These are phyloP conservation scores for Dorcoceras hygrometricum DNA, from an alignment of 257 asterid genomes.

Conservation along the genomic window DNA sequence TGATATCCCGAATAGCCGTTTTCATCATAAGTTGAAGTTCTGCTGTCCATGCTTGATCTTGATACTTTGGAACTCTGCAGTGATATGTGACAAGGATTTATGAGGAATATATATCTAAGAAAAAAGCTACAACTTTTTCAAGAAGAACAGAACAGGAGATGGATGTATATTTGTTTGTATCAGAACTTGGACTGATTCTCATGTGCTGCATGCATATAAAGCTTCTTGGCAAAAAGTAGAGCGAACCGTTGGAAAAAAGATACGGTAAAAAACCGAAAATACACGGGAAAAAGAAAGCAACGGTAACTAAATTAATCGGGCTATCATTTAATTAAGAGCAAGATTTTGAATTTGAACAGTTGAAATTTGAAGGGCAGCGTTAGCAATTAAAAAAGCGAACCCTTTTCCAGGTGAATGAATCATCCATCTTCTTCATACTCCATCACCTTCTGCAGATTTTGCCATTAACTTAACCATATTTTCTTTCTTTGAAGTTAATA, in stretches of 20 bases:
- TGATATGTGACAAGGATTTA: no score
- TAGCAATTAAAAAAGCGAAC: no score
- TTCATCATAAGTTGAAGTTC: slow-evolving; percentile 43
- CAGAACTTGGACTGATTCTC: not conserved
- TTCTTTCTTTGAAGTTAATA: not conserved
- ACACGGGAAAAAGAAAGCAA: not conserved
- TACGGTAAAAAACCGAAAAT: not conserved
- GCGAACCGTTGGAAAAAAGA: not conserved
- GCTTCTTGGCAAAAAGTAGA: not conserved
- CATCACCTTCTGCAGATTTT: not conserved
- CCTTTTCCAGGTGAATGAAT: no score
- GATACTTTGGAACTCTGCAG: not conserved
- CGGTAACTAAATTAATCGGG: not conserved
- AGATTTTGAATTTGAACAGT: not conserved
- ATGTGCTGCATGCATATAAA: not conserved
- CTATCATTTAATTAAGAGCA: not conserved
- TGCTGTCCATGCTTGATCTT: slow-evolving; percentile 38
- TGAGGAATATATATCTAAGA: no score
- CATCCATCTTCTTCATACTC: no score
- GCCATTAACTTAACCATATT: not conserved
- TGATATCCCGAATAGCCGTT: slow-evolving; percentile 50
- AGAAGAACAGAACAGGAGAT: not conserved
- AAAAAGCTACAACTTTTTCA: not conserved
- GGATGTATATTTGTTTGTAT: not conserved
- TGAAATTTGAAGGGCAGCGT: not conserved